Base-by-base conservation (phyloP, 176 grass and related monocot genomes). In the Thinopyrum elongatum region DNA sequence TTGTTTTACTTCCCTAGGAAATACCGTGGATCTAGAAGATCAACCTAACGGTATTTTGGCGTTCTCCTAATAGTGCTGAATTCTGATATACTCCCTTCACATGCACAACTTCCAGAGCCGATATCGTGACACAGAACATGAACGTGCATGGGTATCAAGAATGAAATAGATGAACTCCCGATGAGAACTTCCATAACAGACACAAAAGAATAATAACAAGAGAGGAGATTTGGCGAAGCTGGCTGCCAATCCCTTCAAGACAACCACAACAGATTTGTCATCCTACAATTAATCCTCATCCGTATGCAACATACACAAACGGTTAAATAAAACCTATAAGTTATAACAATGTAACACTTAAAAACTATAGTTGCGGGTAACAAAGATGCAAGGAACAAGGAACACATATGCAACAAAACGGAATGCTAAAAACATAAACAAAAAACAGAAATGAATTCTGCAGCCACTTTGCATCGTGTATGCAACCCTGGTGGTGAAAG, bases 1-100 rank as follows among this genome's bases (percentile, higher is more conserved):
- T 77, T 77, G 53, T 46, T 35, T 72, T 42, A 19, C 29, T 51
- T 87, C 29, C 76, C 10, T 70, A 61, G 65, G 78, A 77, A 47
- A 82, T 46, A 63, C 38, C 46, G 7, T 6, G 22, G 74, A 81
- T 75, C 63, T 82, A 6, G 53, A 81, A 63, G 36, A 7, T 75
- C 16, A 4, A 36, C 62, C 8, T 42, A 34, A 74, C 26, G 82
- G 8, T 6, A 80, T 75, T 47, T 70, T 61, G 42, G 30, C 63
- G 29, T 82, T 82, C 41, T 83, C 58, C n/a, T 16, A 58, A 53
- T 77, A 64, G 15, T 55, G 16, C 21, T 76, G 19, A 76, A 55
- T 27, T 53, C 26, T 53, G 46, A 55, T 6, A 51, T 2, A 31
- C 26, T 21, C 26, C 15, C 27, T 76, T 55, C 46, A 21, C 55